These are phyloP conservation scores for Schoenoplectus triqueter DNA, from an alignment of 202 grass and related monocot genomes.

Conservation along the genomic window DNA sequence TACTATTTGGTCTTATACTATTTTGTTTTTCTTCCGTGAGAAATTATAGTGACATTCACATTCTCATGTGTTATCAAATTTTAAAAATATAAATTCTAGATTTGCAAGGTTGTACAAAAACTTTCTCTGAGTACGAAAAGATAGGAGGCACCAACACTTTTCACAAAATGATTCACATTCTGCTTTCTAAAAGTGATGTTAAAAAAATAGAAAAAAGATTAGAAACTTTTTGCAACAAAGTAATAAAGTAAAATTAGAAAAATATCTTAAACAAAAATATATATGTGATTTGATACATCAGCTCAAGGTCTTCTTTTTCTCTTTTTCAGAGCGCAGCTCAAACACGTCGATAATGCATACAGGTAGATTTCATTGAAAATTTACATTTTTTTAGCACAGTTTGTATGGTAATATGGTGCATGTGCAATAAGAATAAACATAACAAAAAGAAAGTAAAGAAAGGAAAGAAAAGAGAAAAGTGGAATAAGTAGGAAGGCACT, in stretches of 20 bases:
- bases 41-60: constrained; percentile 6
- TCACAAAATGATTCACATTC: constrained; percentile 10
- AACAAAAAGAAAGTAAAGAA: not conserved
- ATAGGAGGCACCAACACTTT: not conserved
- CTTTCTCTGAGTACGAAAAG: not conserved
- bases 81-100: not conserved
- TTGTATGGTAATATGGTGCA: too few relatives aligned
- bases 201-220: not conserved
- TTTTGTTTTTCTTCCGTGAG: not conserved
- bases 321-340: not conserved
- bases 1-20: not conserved
- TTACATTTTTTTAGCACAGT: too few relatives aligned
- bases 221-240: not conserved
- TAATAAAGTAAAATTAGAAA: not conserved
- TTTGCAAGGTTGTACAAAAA: not conserved
- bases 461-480: not conserved
- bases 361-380: too few relatives aligned
- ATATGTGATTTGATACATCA: too few relatives aligned
- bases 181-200: not conserved
- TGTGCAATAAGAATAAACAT: not conserved
- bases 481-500: constrained; percentile 10
- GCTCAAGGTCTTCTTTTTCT: not conserved
- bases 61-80: not conserved
- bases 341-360: not conserved
- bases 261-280: not conserved